Evolutionary conservation across 139 green algal species (phyloP), one percentile per base, ranked within the genome.

Genomic region (Klebsormidium nitens): DNA sequence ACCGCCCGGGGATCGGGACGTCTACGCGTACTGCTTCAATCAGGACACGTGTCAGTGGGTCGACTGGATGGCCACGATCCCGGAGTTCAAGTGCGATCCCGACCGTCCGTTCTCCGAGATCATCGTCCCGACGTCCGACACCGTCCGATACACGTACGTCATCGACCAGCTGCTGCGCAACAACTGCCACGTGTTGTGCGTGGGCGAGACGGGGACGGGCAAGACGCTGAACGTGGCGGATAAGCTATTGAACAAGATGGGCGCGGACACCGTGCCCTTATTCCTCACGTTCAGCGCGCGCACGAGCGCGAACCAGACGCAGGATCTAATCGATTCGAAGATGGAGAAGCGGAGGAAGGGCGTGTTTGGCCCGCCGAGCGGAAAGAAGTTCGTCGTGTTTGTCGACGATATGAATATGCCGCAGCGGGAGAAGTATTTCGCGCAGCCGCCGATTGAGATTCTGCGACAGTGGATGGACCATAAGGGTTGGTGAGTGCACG

Each of bases 151-250:
- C 82, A 88, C 79, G 5, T 91, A 85, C 78, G 42, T 93, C 1
- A 66, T 90, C 17, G 82, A 89, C 73, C 64, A 71, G 26, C 82
- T 91, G 55, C 65, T 88, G 19, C 57, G 72, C 8, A 56, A 62
- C 23, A 72, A 74, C 44, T 81, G 82, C 36, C 83, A 93, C 75
- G 83, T 91, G 62, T 82, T 93, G 60, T 87, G 78, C 35, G 88
- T 93, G n/a, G 88, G 88, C 36, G 84, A 91, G 50, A 93, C 88
- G n/a, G 88, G 88, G 63, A 93, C 88, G 0, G 88, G 88, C 44
- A 93, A 93, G 84, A 91, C 88, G 11, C 79, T 92, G 46, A 88
- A 79, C 35, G 62, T 92, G 31, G 60, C 59, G 34, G 79, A 87
- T 76, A 91, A 89, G 80, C 82, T 93, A 44, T 72, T 84, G 29